Evolutionary conservation across 1,284 basidiomycete species (phyloP).

Genomic region (Boletellus dicymbophilus): DNA sequence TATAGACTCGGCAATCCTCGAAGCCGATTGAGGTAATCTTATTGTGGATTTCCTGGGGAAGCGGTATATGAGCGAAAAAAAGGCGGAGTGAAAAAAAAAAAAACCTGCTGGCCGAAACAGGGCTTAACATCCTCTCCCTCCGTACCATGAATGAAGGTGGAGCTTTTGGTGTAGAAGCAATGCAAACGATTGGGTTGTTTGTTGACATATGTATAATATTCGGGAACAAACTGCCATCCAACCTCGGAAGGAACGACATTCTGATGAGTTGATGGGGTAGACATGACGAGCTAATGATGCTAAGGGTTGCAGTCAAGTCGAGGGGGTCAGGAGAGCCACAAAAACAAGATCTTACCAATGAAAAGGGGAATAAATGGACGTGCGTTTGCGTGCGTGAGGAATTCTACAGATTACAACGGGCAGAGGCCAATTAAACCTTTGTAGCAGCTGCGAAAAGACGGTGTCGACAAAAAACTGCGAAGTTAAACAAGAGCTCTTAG

Average conservation of each 20-base stretch:
- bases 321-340: slow-evolving; percentile 1
- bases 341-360: slow-evolving; percentile 22
- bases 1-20: slow-evolving; percentile 97
- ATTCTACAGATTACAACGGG: slow-evolving; percentile 39
- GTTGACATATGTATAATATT: slow-evolving; percentile 98
- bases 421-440: slow-evolving; percentile 31
- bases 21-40: slow-evolving; percentile 94
- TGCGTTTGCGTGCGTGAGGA: slow-evolving; percentile 35
- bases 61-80: slow-evolving; percentile 5
- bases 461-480: slow-evolving; percentile 22
- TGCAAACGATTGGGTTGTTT: slow-evolving; percentile 96
- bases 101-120: slow-evolving; percentile 91
- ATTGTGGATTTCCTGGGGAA: slow-evolving; percentile 89
- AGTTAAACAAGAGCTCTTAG: slow-evolving; percentile 10
- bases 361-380: slow-evolving; percentile 36
- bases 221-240: slow-evolving; percentile 96
- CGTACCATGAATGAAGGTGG: slow-evolving; percentile 94
- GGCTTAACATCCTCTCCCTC: slow-evolving; percentile 92
- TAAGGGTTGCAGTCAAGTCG: slow-evolving; percentile 10
- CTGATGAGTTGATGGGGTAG: slow-evolving; percentile 40
- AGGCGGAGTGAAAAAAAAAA: neutral
- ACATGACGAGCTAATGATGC: slow-evolving; percentile 35
- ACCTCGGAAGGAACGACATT: slow-evolving; percentile 84
- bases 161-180: slow-evolving; percentile 99
- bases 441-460: slow-evolving; percentile 24